Percentiles rank a stretch among this genome's conserved stretches.
These are phyloP conservation scores for Boechera retrofracta DNA, from an alignment of 345 rosid species.

Conservation along the genomic window DNA sequence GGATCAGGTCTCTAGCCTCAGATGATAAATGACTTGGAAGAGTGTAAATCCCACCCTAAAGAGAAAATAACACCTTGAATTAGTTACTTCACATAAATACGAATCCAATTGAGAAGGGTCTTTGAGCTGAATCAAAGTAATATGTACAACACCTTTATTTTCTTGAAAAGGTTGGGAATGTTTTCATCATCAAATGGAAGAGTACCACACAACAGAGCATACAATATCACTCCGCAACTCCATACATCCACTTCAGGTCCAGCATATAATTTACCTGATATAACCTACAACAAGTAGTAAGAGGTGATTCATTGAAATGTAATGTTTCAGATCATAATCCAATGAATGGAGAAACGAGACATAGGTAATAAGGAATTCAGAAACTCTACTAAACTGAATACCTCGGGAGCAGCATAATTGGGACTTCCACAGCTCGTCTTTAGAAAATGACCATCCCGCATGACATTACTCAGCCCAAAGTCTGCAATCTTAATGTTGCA, in stretches of 20 bases:
- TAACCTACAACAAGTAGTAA: constrained; percentile 57
- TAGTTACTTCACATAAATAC: not conserved
- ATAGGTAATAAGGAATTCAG: not conserved
- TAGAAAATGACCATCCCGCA: constrained; percentile 94
- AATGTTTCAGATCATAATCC: not conserved
- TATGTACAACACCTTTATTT: constrained; percentile 69
- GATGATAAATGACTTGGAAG: constrained; percentile 92
- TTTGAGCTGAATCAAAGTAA: constrained; percentile 14
- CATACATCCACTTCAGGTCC: constrained; percentile 99
- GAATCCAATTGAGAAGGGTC: not conserved
- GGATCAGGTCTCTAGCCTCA: constrained; percentile 93
- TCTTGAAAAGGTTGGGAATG: constrained; percentile 88
- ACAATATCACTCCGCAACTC: constrained; percentile 97
- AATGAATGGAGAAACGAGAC: not conserved
- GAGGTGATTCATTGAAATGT: not conserved
- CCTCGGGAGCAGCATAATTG: constrained; percentile 92
- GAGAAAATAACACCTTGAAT: constrained; percentile 4
- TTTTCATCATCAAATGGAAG: constrained; percentile 98
- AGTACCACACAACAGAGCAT: constrained; percentile 88
- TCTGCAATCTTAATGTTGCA: constrained; percentile 93
- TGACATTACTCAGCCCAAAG: constrained; percentile 93
- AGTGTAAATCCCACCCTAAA: constrained; percentile 86
- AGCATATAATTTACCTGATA: constrained; percentile 86
- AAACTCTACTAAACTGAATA: constrained; percentile 14
- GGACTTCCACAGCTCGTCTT: constrained; percentile 98